Evolutionary conservation across 2,329 filamentous ascomycete species (phyloP).

Genomic region (Beauveria sp.): DNA sequence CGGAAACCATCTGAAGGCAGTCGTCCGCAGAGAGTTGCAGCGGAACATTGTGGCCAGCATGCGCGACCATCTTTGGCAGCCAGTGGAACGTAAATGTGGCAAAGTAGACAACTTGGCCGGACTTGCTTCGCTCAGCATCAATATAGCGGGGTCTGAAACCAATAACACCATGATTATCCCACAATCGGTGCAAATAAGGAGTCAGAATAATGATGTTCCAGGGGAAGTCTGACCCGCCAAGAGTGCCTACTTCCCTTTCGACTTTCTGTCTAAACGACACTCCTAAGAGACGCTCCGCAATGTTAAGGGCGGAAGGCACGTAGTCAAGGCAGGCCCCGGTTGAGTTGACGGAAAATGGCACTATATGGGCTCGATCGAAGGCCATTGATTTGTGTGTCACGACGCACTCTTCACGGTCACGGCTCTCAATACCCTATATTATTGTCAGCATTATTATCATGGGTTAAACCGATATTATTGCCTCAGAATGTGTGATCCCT

Average conservation of each 20-base stretch:
- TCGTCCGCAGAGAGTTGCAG: background rate
- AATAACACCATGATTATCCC: background rate
- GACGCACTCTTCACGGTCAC: background rate
- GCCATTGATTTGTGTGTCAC: background rate
- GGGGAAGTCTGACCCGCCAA: background rate
- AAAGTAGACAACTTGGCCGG: background rate
- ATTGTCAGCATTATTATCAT: background rate
- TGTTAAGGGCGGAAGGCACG: background rate
- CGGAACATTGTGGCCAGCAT: background rate
- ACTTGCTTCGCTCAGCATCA: background rate
- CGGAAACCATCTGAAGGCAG: background rate
- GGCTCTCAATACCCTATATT: background rate
- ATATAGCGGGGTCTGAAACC: background rate
- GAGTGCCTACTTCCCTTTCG: rapidly evolving
- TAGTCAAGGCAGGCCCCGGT: background rate
- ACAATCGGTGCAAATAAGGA: background rate
- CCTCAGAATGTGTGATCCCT: background rate
- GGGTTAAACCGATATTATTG: background rate
- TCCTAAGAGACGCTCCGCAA: background rate
- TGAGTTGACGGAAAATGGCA: background rate
- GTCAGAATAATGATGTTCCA: background rate
- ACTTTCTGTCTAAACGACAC: background rate
- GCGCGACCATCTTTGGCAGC: background rate
- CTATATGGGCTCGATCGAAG: background rate
- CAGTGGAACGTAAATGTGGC: background rate